Evolutionary conservation across 257 asterid species (phyloP).

Genomic region (Nicotiana obtusifolia): DNA sequence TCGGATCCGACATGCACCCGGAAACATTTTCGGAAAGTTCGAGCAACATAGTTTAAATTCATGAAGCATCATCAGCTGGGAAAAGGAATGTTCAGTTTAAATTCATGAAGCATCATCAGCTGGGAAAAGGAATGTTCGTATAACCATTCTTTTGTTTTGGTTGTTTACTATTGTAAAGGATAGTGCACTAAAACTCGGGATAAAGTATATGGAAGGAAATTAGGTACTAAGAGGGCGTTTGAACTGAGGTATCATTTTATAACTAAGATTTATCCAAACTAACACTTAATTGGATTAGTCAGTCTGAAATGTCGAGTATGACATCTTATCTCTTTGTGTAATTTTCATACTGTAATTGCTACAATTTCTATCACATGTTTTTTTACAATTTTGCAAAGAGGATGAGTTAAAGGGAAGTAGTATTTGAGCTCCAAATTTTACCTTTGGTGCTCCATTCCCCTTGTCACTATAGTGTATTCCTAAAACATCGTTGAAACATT

Average conservation of each 20-base stretch:
- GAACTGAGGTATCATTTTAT: background rate
- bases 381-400: background rate
- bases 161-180: background rate
- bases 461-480: background rate
- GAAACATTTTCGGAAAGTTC: too few species aligned
- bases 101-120: background rate
- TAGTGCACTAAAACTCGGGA: background rate
- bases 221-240: background rate
- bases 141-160: background rate
- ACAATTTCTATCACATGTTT: background rate
- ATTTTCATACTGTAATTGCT: background rate
- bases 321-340: background rate
- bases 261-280: background rate
- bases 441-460: too few species aligned
- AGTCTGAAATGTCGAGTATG: background rate
- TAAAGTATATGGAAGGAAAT: too few species aligned
- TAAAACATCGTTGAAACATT: background rate
- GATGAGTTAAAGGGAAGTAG: too few species aligned
- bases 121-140: background rate
- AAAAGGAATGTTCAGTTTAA: too few species aligned
- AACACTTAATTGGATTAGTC: background rate
- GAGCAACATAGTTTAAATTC: background rate
- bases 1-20: too few species aligned
- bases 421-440: too few species aligned
- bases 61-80: background rate